Evolutionary conservation across 139 green algal species (phyloP), one percentile per base, ranked within the genome.

Genomic region (Chlamydomonas incerta): DNA sequence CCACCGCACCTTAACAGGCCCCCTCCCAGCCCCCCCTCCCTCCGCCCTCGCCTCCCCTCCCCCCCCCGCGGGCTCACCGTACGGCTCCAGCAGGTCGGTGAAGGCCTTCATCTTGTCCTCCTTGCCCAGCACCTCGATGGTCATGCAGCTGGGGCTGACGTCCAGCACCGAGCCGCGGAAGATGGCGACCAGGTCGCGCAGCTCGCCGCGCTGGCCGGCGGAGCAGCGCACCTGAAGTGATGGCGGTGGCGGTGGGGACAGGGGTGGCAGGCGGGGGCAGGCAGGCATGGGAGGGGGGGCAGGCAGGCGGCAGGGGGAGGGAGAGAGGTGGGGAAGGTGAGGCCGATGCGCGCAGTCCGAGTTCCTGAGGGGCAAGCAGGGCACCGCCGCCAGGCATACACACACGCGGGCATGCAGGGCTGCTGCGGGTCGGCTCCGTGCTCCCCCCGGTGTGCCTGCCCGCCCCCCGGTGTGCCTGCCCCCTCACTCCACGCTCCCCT

Each of bases 61-160:
- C 26, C 24, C 26, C 29, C 70, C 70, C 37, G 24, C 14, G 21
- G 31, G 10, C 71, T 8, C 82, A 92, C 95, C 95, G 72, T 98
- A 98, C 2, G 95, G 94, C 84, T 95, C 85, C 52, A 99, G 85
- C 84, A 98, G 80, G 14, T 92, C 87, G 68, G 98, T 94, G 47
- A 98, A 86, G 1, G 97, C 95, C 50, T 90, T 80, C 90, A 99
- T 96, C 91, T 99, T 99, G 80, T 95, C 89, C 86, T 97, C 91
- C 88, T 97, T 96, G 50, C 97, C 97, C 79, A 94, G 89, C 55
- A 98, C 88, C 93, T 99, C 96, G 33, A 99, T 91, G 10, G 96
- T 98, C 60, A 98, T 74, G 15, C 92, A 98, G 67, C 81, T 89
- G 20, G 88, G 80, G n/a, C 77, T 91, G 3, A 99, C 91, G 84